Base-by-base conservation (phyloP, 2,329 filamentous ascomycete genomes). In the Fusarium brevicatenulatum region DNA sequence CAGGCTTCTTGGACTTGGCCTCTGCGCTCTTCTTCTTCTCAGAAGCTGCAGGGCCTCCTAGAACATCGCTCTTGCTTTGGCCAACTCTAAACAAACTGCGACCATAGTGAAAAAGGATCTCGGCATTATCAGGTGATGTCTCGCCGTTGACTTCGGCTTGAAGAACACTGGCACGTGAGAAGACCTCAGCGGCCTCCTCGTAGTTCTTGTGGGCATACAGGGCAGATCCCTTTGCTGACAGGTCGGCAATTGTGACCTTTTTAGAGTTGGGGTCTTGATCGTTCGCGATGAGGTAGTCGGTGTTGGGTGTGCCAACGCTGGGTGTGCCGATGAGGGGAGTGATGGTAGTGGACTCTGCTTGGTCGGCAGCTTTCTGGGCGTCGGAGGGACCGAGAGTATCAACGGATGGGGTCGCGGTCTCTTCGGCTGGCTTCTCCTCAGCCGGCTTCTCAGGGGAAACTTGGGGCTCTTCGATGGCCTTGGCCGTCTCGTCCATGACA, bases 71-170 rank as follows among this genome's bases (percentile, higher is more conserved):
- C 83, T 97, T 97, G 81, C 91, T 92, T 81, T 98, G 93, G 36
- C 95, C 96, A 68, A 98, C 93, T 81, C 95, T 95, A 87, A 97
- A 98, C 25, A 99, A 86, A 63, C 94, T 94, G 80, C 95, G 93
- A 19, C 96, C 96, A 83, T 99, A 99, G 72, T 95, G 90, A 82
- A 97, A 99, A 25, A 98, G 90, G 52, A 99, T 90, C 80, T 98
- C 95, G 56, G 95, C 95, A 78, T 99, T 99, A 65, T 94, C 91
- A 8, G 93, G 91, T 21, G 91, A 91, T 88, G 97, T 93, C 83
- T 98, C 96, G 81, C 95, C 96, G 81, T 98, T 96, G 81, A 98
- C 86, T 81, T 94, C 90, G 65, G 93, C 94, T 83, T 99, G 96
- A 69, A 98, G 88, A 81, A 97, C 93, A 63, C 94, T 94, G 37